Base-by-base conservation (phyloP, 306 rosid species). In the Lathyrus aphaca region DNA sequence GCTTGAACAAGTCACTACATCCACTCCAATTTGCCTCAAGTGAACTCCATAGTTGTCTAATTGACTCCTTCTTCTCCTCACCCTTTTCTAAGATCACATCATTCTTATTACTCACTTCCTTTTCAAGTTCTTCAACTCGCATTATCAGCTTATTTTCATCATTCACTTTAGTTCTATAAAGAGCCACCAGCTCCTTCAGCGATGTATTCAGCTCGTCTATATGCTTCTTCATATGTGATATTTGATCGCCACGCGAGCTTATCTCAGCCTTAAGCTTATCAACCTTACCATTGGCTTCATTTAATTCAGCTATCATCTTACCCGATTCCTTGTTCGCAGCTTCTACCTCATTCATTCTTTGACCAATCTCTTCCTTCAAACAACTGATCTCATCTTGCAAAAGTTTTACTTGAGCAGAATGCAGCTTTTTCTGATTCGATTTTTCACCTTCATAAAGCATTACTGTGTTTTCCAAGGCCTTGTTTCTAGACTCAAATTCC, bases 121-220 rank as follows among this genome's bases (percentile, higher is more conserved):
- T 76, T 71, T 86, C 75, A 74, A 89, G 85, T 53, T 85, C 85
- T 38, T 73, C 80, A 54, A 81, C 86, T 77, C 79, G 81, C 81
- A 48, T 11, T 54, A 76, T 86, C 86, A 91, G 38, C 48, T 82
- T 89, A 71, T 15, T n/a, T 15, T 5, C 53, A 72, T 81, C 3
- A 73, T 70, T 12, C 16, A 32, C 75, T 16, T 69, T 84, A 0
- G 19, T 48, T 79, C 77, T 15, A 62, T 8, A 82, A 23, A 74
- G 69, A 82, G 9, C 13, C 0, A 10, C 53, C 10, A 46, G 29
- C 32, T 83, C 82, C 21, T 39, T 77, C 14, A 67, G 81, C 44
- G 79, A 77, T 18, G 10, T 62, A 0, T 21, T 64, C 8, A 84
- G 27, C 78, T 74, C 82, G 19, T 14, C 0, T 18, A 89, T 57